phyloP scores from a whole-genome alignment of 2,329 filamentous ascomycete genomes.

The Trichophyton rubrum region DNA sequence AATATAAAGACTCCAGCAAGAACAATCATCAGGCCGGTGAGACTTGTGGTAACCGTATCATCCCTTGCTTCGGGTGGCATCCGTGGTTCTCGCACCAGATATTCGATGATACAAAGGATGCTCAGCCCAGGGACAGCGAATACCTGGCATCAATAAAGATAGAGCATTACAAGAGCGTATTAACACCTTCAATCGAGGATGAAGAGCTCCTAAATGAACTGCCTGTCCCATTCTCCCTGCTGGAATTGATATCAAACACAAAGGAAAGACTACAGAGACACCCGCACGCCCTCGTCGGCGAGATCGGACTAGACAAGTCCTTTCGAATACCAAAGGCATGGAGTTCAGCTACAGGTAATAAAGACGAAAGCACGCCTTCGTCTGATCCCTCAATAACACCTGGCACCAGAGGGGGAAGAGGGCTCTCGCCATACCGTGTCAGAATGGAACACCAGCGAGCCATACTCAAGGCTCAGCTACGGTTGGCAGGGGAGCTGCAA shows the following conservation, averaged over 20 bases:
- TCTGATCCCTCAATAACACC: conserved; percentile 36
- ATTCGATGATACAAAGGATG: conserved; percentile 30
- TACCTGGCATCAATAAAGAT: conserved; percentile 18
- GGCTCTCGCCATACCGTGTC: conserved; percentile 46
- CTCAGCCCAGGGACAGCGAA: conserved; percentile 16
- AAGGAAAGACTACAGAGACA: conserved; percentile 36
- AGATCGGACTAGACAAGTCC: conserved; percentile 49
- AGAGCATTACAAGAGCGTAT: conserved; percentile 42
- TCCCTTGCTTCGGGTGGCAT: conserved; percentile 56
- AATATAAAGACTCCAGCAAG: not conserved
- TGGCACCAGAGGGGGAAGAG: conserved; percentile 48
- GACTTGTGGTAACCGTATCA: conserved; percentile 31
- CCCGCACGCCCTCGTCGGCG: conserved; percentile 47
- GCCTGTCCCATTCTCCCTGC: conserved; percentile 43
- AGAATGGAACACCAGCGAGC: conserved; percentile 45
- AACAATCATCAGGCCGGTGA: not conserved
- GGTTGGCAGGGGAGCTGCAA: conserved; percentile 45
- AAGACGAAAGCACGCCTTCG: conserved; percentile 9
- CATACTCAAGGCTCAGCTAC: conserved; percentile 46
- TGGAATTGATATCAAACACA: conserved; percentile 40
- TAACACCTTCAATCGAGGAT: conserved; percentile 40
- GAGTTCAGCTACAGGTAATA: conserved; percentile 20
- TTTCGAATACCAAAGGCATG: conserved; percentile 48
- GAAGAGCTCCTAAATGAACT: conserved; percentile 37
- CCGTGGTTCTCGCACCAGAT: conserved; percentile 56